A percentile compares a stretch with the other conserved stretches of the same genome.
These are phyloP conservation scores for Persicaria tinctoria DNA, from an alignment of 148 eudicot species.

Conservation along the genomic window DNA sequence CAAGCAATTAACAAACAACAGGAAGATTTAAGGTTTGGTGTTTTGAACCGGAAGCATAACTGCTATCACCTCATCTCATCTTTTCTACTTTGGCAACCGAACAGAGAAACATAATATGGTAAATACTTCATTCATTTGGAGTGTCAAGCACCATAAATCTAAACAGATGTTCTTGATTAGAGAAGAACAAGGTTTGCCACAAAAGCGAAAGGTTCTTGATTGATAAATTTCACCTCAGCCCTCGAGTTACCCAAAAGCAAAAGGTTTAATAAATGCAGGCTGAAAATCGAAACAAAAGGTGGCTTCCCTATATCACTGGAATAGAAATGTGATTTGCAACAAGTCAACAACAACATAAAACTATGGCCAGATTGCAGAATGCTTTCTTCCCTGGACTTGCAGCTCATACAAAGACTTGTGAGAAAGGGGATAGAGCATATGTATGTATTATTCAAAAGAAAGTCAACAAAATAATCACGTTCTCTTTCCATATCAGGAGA, in stretches of 20 bases:
- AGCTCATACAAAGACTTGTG: neutral
- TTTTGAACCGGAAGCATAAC: neutral
- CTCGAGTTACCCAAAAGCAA: neutral
- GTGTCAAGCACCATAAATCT: neutral
- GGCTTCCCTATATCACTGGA: neutral
- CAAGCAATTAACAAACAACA: neutral
- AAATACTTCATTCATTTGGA: neutral
- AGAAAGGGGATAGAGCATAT: neutral
- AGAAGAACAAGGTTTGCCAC: neutral
- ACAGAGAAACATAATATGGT: neutral
- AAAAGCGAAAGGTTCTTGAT: no score
- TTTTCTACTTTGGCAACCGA: neutral
- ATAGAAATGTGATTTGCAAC: neutral
- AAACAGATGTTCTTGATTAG: neutral
- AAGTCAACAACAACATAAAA: neutral
- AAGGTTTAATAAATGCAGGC: no score
- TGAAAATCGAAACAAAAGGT: neutral
- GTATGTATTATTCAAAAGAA: neutral
- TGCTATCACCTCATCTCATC: neutral
- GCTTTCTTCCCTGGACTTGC: neutral
- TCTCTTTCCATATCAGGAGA: neutral
- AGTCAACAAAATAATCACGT: neutral
- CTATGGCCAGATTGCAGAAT: neutral
- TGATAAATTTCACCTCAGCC: neutral
- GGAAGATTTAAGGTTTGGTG: neutral